phyloP scores from a whole-genome alignment of 768 basidiomycete genomes.

The Pilatotrama ljubarskyi region DNA sequence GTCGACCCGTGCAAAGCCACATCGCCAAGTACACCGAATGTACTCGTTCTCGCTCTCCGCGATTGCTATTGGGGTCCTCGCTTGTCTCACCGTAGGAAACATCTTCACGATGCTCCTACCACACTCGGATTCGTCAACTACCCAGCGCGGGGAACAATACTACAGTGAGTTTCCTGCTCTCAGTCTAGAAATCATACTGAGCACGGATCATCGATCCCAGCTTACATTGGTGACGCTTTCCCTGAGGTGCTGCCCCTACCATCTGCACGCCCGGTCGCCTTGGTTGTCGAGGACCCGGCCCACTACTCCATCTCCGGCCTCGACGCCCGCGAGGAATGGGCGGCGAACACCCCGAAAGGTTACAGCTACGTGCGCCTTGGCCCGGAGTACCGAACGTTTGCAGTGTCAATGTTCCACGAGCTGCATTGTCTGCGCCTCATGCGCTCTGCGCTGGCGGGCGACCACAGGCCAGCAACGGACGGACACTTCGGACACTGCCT shows the following conservation, averaged over 20 bases:
- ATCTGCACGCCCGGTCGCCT: background rate
- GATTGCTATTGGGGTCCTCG: no score
- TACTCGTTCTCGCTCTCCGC: no score
- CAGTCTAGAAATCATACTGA: background rate
- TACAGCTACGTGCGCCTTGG: background rate
- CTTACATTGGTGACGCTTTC: background rate
- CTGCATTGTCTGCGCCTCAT: background rate
- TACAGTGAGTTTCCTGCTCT: background rate
- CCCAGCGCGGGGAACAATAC: background rate
- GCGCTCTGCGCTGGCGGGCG: background rate
- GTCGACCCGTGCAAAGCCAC: no score
- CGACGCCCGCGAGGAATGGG: background rate
- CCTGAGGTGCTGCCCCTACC: background rate
- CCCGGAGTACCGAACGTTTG: background rate
- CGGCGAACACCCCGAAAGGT: background rate
- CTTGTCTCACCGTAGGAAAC: no score
- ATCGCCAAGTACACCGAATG: no score
- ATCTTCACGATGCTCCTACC: no score
- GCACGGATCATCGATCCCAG: background rate
- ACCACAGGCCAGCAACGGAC: background rate
- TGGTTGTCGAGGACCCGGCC: background rate
- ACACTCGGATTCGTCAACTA: no score
- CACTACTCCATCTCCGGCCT: background rate
- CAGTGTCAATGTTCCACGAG: background rate
- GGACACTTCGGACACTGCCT: background rate